Evolutionary conservation across 352 stramenopile genomes (phyloP), one percentile per base, ranked within the genome.

Genomic region (Elongisporangium prolatum): DNA sequence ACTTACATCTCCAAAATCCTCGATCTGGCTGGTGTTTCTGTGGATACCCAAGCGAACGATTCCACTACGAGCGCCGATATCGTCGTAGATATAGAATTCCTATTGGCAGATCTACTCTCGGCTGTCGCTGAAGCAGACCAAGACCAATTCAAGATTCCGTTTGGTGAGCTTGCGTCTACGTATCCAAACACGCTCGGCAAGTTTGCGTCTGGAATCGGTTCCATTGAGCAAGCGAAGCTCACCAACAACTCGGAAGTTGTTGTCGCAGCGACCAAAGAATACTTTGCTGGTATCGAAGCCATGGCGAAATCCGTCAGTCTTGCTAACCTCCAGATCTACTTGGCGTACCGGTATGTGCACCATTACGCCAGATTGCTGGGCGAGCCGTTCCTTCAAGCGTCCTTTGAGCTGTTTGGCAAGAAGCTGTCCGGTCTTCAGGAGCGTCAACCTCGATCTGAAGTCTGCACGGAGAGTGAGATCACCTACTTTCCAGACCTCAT

Each of bases 391-490:
- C 66, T 95, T 3, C 56, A 90, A 17, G 86, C 81, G 11, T 69
- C 80, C 34, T 97, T 97, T 70, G 71, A 94, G 7, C 95, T 98
- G 57, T 95, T 90, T 62, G 71, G 86, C 55, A 59, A 62, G 21
- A 77, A 61, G 25, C 69, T 98, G 22, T 67, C 70, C 0, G 87
- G 91, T 4, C 77, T 77, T 18, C 61, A 84, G 51, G 68, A 67
- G 44, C 80, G 78, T n/a, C 76, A 84, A 17, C 50, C 74, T 96
- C 60, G 77, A 90, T 61, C 69, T 75, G 25, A 61, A 80, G 10
- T 82, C 25, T 86, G 80, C 25, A 87, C 88, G 62, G 44, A 48
- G 11, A 37, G 44, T 48, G 20, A 58, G 52, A 68, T 22, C n/a
- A 54, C 57, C 3, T 66, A 62, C 37, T 68, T 80, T 16, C 71